A percentile compares a stretch with the other conserved stretches of the same genome.
Evolutionary conservation across 2,329 filamentous ascomycete genomes (phyloP).

Genomic region (Blumeria hordei): DNA sequence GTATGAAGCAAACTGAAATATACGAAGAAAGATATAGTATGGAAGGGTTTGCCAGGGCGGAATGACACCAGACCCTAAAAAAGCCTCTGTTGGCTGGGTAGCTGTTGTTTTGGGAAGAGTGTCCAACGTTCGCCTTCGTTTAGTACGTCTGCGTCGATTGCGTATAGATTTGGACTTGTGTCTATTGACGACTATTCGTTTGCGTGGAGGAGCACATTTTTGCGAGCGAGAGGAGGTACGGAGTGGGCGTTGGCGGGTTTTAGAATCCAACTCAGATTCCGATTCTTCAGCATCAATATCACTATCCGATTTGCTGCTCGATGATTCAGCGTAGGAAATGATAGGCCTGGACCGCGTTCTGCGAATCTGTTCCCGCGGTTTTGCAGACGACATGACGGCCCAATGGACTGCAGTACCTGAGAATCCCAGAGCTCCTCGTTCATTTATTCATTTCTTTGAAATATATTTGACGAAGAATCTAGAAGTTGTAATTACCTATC

Average conservation of each 20-base stretch:
- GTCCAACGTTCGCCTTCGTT: constrained; percentile 4
- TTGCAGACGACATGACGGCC: neutral
- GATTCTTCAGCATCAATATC: neutral
- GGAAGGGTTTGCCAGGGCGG: constrained; percentile 37
- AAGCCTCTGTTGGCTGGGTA: neutral
- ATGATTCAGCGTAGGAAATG: constrained; percentile 1
- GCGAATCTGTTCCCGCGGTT: neutral
- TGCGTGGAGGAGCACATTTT: neutral
- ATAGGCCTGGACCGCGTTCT: constrained; percentile 1
- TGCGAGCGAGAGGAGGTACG: neutral
- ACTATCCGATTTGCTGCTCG: neutral
- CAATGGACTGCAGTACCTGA: neutral
- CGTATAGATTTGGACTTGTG: neutral
- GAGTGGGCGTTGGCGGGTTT: neutral
- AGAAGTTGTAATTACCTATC: too few species aligned
- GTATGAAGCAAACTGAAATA: constrained; percentile 43
- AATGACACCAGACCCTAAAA: constrained; percentile 16
- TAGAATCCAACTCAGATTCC: neutral
- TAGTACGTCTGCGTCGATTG: constrained; percentile 5
- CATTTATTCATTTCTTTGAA: too few species aligned
- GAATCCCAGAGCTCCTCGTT: too few species aligned
- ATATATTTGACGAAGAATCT: too few species aligned
- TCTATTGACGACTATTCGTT: neutral
- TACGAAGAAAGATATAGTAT: constrained; percentile 42
- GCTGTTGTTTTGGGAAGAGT: constrained; percentile 2